Evolutionary conservation across 345 rosid genomes (phyloP), one percentile per base, ranked within the genome.

Genomic region (Ceriops zippeliana): DNA sequence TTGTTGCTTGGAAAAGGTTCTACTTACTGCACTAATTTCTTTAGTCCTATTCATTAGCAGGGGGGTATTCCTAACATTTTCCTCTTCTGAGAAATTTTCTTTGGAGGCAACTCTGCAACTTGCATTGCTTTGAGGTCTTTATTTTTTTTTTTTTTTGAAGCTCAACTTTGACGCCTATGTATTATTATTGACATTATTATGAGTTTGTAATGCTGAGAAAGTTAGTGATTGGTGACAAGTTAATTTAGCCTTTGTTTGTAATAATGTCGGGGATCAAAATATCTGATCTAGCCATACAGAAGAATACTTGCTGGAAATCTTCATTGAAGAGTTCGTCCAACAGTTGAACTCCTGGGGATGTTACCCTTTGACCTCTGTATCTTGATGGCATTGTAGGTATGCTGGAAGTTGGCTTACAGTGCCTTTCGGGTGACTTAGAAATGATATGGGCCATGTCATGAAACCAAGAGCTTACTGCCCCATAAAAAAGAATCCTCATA

Each of bases 211-310:
- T 63, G 49, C 34, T 31, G 17, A 46, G 13, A 6, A 69, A 38
- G 61, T 35, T 61, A 15, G 32, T 30, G 32, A 38, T 28, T 58
- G 17, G 58, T 59, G 73, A 28, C 2, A 68, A 57, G 11, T 20
- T 46, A 37, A n/a, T 38, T 22, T 34, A 37, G 30, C 26, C 19
- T 19, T 27, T 35, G 2, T n/a, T 21, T 31, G 30, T 21, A 32
- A 46, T 21, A 26, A 65, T 34, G 38, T 16, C 37, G 35, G 49
- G 8, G 72, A 20, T 76, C 56, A 37, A 66, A 66, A 58, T 22
- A 28, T 61, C 52, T n/a, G 34, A 58, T 28, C 7, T 52, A 38
- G 24, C 27, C 17, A 49, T 20, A 9, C 32, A 49, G 38, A 9
- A 1, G 1, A 10, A 22, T 0, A 15, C 2, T 11, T 37, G 3